Percentiles rank a stretch among this genome's conserved stretches.
phyloP scores from a whole-genome alignment of 345 rosid genomes.

The Carallia brachiata region DNA sequence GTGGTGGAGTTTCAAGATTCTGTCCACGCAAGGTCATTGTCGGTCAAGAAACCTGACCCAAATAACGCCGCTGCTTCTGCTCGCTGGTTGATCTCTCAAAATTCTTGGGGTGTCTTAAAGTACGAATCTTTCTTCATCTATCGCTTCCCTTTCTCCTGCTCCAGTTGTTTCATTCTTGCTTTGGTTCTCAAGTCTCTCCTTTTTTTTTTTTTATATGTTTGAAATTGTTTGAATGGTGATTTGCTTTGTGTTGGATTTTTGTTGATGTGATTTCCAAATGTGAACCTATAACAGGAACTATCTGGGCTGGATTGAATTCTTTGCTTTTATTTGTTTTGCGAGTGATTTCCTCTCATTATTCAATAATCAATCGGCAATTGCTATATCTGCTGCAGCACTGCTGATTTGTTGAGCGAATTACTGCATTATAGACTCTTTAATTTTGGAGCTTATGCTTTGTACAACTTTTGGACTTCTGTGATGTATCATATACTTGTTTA shows the following conservation, averaged over 20 bases:
- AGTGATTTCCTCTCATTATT: no score
- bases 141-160: neutral
- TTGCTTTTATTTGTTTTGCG: no score
- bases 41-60: neutral
- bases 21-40: conserved; percentile 38
- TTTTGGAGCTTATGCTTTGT: no score
- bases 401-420: neutral
- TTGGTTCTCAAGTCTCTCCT: neutral
- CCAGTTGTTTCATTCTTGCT: neutral
- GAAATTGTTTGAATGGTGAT: neutral
- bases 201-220: neutral
- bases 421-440: no score
- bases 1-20: conserved; percentile 26
- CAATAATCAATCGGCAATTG: neutral
- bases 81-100: conserved; percentile 84
- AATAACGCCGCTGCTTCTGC: conserved; percentile 30
- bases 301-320: no score
- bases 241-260: neutral
- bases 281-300: neutral
- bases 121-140: conserved; percentile 12
- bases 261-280: neutral
- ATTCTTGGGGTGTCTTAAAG: conserved; percentile 84
- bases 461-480: neutral
- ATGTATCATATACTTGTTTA: neutral
- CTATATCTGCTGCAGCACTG: neutral